Percentiles rank a stretch among this genome's conserved stretches.
Conservation (phyloP, 257 asterid genomes). For the Nicotiana tabacum region DNA sequence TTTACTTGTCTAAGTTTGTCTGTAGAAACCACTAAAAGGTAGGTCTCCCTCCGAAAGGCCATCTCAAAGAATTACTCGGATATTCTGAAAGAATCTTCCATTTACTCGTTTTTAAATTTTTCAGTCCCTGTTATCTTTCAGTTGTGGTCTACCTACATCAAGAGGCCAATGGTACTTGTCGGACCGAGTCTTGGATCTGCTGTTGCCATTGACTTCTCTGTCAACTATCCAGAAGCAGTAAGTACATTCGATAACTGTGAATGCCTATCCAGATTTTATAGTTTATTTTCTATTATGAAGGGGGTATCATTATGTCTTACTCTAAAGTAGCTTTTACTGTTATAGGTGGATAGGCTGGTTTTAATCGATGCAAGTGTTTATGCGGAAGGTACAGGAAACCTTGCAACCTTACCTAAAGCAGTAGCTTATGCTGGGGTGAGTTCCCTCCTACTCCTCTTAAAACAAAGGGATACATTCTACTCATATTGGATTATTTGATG, state of each 20-base stretch:
- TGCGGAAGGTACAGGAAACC: conserved; percentile 90
- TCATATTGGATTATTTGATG: neutral
- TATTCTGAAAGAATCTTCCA: neutral
- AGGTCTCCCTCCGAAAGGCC: neutral
- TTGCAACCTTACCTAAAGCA: conserved; percentile 65
- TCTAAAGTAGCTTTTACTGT: conserved; percentile 4
- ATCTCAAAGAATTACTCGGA: neutral
- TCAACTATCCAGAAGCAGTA: conserved; percentile 80
- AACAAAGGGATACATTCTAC: neutral
- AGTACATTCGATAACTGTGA: conserved; percentile 16
- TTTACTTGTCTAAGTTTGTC: neutral
- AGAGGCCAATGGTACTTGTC: conserved; percentile 77
- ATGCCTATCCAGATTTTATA: conserved; percentile 4
- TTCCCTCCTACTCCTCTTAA: neutral
- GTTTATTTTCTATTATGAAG: neutral
- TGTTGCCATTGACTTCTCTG: conserved; percentile 69
- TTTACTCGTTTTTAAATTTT: neutral
- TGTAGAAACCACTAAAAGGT: neutral
- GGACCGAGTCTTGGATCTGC: conserved; percentile 99
- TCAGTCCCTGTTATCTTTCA: conserved; percentile 14
- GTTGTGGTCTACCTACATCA: conserved; percentile 76
- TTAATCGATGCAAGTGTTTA: conserved; percentile 93
- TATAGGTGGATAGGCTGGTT: conserved; percentile 81
- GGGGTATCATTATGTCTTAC: neutral
- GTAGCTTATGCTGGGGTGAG: conserved; percentile 88